Conservation (phyloP, 768 basidiomycete species). For the Tremella mesenterica region DNA sequence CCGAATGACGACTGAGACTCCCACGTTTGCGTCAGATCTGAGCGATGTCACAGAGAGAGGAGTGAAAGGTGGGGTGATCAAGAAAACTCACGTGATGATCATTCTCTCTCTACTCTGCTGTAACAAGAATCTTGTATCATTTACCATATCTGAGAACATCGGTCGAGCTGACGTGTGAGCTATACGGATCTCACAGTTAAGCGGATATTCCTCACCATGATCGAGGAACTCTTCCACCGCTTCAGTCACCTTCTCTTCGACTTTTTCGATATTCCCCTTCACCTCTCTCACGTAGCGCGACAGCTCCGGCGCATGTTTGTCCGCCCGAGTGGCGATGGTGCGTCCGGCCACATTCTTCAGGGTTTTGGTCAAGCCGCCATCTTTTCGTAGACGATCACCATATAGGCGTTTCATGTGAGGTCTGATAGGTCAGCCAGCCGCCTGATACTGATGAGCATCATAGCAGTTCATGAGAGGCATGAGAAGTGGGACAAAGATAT, state of each 20-base stretch:
- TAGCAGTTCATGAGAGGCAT: not conserved
- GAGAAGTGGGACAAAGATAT: not conserved
- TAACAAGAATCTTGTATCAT: slow-evolving; percentile 83
- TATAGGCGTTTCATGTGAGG: slow-evolving; percentile 99
- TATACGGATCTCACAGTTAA: slow-evolving; percentile 13
- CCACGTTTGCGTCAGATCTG: too few species aligned
- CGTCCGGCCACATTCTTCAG: slow-evolving; percentile 82
- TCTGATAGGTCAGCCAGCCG: slow-evolving; percentile 51
- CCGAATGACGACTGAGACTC: not conserved
- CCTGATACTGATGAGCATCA: too few species aligned
- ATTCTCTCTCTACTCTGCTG: slow-evolving; percentile 84
- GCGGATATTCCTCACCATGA: slow-evolving; percentile 54
- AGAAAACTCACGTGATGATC: slow-evolving; percentile 74
- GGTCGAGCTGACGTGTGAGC: slow-evolving; percentile 87
- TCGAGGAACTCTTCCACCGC: slow-evolving; percentile 88
- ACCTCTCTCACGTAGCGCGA: slow-evolving; percentile 79
- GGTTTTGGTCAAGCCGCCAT: slow-evolving; percentile 97
- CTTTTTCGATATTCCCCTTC: slow-evolving; percentile 88
- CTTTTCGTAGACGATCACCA: slow-evolving; percentile 83
- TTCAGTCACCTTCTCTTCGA: slow-evolving; percentile 86
- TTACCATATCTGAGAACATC: slow-evolving; percentile 74
- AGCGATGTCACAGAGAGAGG: too few species aligned
- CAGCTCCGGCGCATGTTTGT: slow-evolving; percentile 74
- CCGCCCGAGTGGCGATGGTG: slow-evolving; percentile 62
- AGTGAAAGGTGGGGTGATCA: too few species aligned